Evolutionary conservation across 2,329 filamentous ascomycete species (phyloP).

Genomic region (Stachybotrys chlorohalonatus): DNA sequence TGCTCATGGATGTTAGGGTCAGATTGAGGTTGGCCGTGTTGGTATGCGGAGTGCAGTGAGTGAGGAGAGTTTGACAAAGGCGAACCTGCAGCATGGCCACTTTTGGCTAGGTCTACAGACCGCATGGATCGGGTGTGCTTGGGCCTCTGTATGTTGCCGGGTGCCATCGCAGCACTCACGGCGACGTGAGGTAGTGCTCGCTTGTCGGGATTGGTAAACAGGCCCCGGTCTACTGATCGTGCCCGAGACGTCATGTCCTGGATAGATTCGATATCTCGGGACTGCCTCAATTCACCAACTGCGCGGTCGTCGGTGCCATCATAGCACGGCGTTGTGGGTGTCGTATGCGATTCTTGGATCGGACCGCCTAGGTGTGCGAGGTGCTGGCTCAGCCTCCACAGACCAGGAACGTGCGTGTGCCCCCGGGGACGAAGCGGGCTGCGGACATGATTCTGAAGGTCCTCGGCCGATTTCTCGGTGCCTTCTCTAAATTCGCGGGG

Average conservation of each 20-base stretch:
- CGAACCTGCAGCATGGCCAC: slow-evolving; percentile 19
- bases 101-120: slow-evolving; percentile 30
- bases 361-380: neutral
- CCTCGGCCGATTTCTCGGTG: slow-evolving; percentile 10
- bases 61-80: slow-evolving; percentile 28
- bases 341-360: slow-evolving; percentile 7
- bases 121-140: slow-evolving; percentile 36
- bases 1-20: slow-evolving; percentile 31
- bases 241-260: slow-evolving; percentile 44
- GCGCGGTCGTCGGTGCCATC: slow-evolving; percentile 26
- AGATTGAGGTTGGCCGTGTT: slow-evolving; percentile 33
- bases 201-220: slow-evolving; percentile 52
- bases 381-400: slow-evolving; percentile 1
- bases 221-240: slow-evolving; percentile 53
- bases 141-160: slow-evolving; percentile 46
- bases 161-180: slow-evolving; percentile 51
- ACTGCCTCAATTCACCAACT: slow-evolving; percentile 28
- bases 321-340: slow-evolving; percentile 25
- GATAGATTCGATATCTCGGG: slow-evolving; percentile 26
- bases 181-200: slow-evolving; percentile 56
- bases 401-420: neutral
- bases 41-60: slow-evolving; percentile 24
- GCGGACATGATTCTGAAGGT: neutral
- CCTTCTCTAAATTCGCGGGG: slow-evolving; percentile 12
- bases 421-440: neutral